phyloP scores from a whole-genome alignment of 176 grass and related monocot genomes.

The Carex kokanica region DNA sequence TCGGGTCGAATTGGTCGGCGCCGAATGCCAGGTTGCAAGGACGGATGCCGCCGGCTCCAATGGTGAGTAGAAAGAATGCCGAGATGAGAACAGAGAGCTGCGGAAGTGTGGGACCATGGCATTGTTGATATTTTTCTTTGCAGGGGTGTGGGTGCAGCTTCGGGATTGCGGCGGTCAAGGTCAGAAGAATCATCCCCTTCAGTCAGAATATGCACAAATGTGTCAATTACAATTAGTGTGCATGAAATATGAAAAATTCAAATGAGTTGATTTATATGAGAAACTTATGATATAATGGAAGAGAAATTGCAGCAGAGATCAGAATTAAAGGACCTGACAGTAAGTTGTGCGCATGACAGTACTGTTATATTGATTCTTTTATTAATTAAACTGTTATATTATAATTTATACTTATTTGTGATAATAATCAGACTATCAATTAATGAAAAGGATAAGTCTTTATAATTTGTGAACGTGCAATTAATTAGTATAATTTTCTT shows the following conservation, averaged over 20 bases:
- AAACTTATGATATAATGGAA: neutral
- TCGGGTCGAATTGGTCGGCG: constrained; percentile 67
- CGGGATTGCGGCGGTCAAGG: constrained; percentile 52
- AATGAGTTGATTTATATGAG: neutral
- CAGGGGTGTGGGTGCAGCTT: constrained; percentile 27
- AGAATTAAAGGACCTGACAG: neutral
- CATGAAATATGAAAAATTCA: neutral
- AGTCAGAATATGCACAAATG: neutral
- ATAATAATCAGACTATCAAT: neutral
- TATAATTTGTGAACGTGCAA: neutral
- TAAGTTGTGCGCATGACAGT: neutral
- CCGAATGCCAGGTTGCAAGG: constrained; percentile 84
- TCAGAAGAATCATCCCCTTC: constrained; percentile 73
- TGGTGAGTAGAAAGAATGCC: constrained; percentile 36
- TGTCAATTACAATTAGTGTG: neutral
- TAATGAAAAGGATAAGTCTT: neutral
- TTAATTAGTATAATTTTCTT: neutral
- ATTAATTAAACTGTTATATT: neutral
- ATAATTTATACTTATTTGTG: neutral
- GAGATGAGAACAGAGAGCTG: constrained; percentile 43
- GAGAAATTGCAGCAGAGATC: neutral
- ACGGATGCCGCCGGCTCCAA: constrained; percentile 69
- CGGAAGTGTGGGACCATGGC: neutral
- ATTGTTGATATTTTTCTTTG: neutral
- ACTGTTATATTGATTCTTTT: neutral